Conservation (phyloP, 768 basidiomycete species). For the Galerina sulciceps region DNA sequence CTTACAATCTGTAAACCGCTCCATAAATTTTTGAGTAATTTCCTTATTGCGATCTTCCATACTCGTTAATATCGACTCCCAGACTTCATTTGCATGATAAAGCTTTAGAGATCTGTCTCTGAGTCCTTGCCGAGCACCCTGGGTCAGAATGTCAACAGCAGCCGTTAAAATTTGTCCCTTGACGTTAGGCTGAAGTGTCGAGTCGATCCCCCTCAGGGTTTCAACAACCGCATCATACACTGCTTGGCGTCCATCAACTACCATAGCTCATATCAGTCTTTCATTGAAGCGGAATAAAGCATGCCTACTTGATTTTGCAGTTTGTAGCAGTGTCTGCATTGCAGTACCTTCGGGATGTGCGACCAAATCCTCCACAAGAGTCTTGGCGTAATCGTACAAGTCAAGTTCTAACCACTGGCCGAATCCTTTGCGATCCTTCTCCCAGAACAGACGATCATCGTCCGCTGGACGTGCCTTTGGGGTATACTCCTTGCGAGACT, state of each 20-base stretch:
- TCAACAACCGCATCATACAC: not conserved
- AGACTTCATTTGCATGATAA: no score
- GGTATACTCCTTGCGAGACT: not conserved
- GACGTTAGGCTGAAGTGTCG: no score
- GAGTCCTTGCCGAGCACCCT: no score
- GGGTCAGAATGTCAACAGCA: no score
- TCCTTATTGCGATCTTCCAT: no score
- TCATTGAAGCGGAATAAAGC: not conserved
- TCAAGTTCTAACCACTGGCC: not conserved
- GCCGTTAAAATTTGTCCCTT: no score
- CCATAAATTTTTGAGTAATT: no score
- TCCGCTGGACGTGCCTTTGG: constrained; percentile 9
- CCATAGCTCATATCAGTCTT: not conserved
- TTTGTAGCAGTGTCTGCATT: constrained; percentile 5
- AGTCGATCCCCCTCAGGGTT: no score
- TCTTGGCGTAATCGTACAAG: not conserved
- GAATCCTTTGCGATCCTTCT: not conserved
- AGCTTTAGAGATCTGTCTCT: no score
- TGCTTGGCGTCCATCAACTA: constrained; percentile 15
- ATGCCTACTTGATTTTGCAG: constrained; percentile 4
- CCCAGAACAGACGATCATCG: not conserved
- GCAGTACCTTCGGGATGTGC: not conserved
- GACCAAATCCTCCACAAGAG: constrained; percentile 3
- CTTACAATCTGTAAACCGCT: no score
- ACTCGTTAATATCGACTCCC: no score